Evolutionary conservation across 2,329 filamentous ascomycete genomes (phyloP).

Genomic region (Purpureocillium takamizusanense): DNA sequence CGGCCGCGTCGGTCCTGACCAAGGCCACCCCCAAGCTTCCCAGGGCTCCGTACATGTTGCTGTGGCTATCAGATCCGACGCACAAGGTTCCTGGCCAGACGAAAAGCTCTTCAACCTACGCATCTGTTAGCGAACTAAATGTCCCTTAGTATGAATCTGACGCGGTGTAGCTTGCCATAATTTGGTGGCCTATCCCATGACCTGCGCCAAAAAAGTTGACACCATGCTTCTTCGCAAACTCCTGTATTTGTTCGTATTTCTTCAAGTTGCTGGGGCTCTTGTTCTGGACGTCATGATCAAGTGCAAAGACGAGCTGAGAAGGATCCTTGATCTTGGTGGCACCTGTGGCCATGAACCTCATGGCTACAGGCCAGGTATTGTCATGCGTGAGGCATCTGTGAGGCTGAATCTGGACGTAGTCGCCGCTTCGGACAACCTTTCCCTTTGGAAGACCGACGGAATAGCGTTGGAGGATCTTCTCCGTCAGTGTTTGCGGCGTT

Average conservation of each 20-base stretch:
- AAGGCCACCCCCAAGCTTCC: conserved; percentile 66
- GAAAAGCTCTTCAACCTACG: conserved; percentile 67
- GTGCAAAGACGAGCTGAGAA: conserved; percentile 68
- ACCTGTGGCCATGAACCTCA: conserved; percentile 72
- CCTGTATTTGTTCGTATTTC: conserved; percentile 75
- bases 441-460: conserved; percentile 65
- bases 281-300: conserved; percentile 88
- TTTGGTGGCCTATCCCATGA: conserved; percentile 80
- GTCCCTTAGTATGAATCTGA: no score
- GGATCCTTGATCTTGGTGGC: conserved; percentile 62
- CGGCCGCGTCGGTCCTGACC: conserved; percentile 79
- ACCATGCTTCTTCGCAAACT: conserved; percentile 71
- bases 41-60: conserved; percentile 77
- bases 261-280: conserved; percentile 67
- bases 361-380: conserved; percentile 66
- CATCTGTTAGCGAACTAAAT: no score
- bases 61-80: conserved; percentile 72
- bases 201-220: conserved; percentile 71
- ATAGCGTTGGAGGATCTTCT: conserved; percentile 85
- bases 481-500: conserved; percentile 80
- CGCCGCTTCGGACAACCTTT: conserved; percentile 68
- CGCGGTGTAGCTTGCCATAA: no score
- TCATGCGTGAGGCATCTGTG: conserved; percentile 79
- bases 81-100: conserved; percentile 75
- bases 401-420: conserved; percentile 74